phyloP scores from a whole-genome alignment of 139 green algal species.

The Axilococcus clingmanii region DNA sequence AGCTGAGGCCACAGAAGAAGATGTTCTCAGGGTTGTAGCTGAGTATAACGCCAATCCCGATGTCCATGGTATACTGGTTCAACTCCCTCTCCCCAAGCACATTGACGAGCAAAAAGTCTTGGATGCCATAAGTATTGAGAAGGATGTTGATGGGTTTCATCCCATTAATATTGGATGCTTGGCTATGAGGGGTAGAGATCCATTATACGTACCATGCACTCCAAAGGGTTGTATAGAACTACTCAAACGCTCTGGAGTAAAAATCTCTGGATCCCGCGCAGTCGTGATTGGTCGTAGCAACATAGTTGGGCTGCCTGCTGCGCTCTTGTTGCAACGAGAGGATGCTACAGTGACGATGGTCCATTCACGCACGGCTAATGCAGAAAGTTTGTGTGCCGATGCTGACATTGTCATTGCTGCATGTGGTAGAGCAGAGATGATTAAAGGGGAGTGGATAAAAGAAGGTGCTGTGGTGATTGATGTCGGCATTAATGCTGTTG shows the following conservation, averaged over 20 bases:
- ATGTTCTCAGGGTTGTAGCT: slow-evolving; percentile 77
- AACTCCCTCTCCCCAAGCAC: slow-evolving; percentile 74
- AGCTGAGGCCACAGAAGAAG: slow-evolving; percentile 72
- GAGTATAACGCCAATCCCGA: slow-evolving; percentile 58
- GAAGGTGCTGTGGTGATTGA: slow-evolving; percentile 56
- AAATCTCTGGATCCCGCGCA: slow-evolving; percentile 58
- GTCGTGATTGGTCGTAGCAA: slow-evolving; percentile 88
- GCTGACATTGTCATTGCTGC: slow-evolving; percentile 96
- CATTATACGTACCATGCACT: slow-evolving; percentile 78
- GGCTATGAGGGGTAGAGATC: slow-evolving; percentile 71
- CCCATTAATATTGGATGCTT: slow-evolving; percentile 79
- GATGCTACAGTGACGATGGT: slow-evolving; percentile 46
- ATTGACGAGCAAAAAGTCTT: slow-evolving; percentile 69
- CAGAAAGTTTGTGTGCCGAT: slow-evolving; percentile 48
- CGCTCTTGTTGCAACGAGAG: slow-evolving; percentile 59
- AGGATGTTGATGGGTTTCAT: slow-evolving; percentile 96
- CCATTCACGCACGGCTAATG: slow-evolving; percentile 46
- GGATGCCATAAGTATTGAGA: slow-evolving; percentile 75
- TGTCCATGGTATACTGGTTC: slow-evolving; percentile 86
- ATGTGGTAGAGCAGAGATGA: slow-evolving; percentile 73
- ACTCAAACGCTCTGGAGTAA: slow-evolving; percentile 52
- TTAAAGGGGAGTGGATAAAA: slow-evolving; percentile 73
- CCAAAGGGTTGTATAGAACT: slow-evolving; percentile 87
- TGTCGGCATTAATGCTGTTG: slow-evolving; percentile 62
- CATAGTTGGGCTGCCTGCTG: slow-evolving; percentile 85